These are phyloP conservation scores for Trichoderma gracile DNA, from an alignment of 2,329 filamentous ascomycete genomes.

Conservation along the genomic window DNA sequence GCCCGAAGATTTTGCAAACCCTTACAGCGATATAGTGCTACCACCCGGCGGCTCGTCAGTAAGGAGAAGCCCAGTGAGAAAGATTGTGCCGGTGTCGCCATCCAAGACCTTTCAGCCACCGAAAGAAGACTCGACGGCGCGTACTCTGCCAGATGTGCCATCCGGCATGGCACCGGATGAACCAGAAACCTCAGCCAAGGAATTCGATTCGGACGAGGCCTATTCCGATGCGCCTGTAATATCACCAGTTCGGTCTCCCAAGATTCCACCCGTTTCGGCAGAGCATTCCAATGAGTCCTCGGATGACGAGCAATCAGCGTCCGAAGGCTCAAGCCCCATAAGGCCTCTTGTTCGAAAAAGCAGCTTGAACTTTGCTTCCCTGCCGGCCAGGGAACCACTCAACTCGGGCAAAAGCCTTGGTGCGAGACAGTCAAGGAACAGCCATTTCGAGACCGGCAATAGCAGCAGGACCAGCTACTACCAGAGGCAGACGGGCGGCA, in stretches of 20 bases:
- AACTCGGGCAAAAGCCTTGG: constrained; percentile 81
- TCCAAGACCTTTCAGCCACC: constrained; percentile 47
- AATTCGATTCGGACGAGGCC: constrained; percentile 25
- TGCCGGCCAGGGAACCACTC: constrained; percentile 87
- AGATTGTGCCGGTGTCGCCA: constrained; percentile 36
- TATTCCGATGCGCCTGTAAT: constrained; percentile 11
- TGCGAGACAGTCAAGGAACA: constrained; percentile 70
- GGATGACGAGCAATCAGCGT: constrained; percentile 56
- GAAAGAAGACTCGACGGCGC: constrained; percentile 47
- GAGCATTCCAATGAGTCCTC: constrained; percentile 7
- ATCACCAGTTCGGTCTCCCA: background rate
- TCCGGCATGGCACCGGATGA: background rate
- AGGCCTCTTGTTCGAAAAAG: constrained; percentile 84
- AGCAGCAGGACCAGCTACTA: constrained; percentile 71
- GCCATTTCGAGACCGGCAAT: constrained; percentile 72
- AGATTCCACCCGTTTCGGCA: background rate
- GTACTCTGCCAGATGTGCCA: constrained; percentile 26
- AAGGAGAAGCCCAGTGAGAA: constrained; percentile 33
- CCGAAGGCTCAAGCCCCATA: constrained; percentile 72
- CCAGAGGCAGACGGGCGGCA: constrained; percentile 70
- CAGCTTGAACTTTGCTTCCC: constrained; percentile 88
- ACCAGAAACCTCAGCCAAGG: constrained; percentile 7
- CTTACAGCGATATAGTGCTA: constrained; percentile 29
- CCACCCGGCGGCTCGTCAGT: constrained; percentile 28
- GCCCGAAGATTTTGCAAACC: constrained; percentile 29